Evolutionary conservation across 2,329 filamentous ascomycete species (phyloP).

Genomic region (Colletotrichum liriopes): DNA sequence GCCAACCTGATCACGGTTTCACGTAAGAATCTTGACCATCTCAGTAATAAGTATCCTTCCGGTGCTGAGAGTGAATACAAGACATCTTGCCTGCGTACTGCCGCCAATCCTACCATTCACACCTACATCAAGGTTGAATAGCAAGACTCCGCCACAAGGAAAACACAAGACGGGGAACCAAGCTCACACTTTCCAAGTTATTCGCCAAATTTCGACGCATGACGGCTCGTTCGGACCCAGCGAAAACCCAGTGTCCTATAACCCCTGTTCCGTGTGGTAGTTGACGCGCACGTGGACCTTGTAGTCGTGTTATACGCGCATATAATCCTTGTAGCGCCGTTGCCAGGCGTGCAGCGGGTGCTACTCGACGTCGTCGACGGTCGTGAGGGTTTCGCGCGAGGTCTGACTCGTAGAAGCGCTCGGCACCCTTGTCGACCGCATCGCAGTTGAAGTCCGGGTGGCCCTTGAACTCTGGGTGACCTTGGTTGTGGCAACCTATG

Average conservation of each 20-base stretch:
- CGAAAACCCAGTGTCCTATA: background rate
- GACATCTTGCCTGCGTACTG: constrained; percentile 8
- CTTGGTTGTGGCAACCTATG: background rate
- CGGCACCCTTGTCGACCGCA: background rate
- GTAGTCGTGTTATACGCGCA: background rate
- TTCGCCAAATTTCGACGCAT: background rate
- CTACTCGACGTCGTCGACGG: background rate
- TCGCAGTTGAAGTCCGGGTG: background rate
- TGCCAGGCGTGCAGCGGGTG: constrained; percentile 11
- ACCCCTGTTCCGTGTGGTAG: background rate
- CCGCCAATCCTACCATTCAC: constrained; percentile 7
- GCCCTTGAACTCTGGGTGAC: background rate
- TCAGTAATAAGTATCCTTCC: background rate
- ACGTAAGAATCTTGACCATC: too few relatives aligned
- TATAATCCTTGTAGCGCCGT: background rate
- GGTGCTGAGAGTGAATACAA: constrained; percentile 1
- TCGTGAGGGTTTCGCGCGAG: background rate
- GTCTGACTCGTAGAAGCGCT: background rate
- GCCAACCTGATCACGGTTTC: background rate
- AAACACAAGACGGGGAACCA: background rate
- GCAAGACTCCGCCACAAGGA: background rate
- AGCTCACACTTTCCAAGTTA: background rate
- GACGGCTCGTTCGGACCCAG: background rate
- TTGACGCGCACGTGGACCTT: constrained; percentile 13
- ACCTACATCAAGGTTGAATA: background rate